These are phyloP conservation scores for Cryphonectria naterciae DNA, from an alignment of 2,329 filamentous ascomycete genomes.

Conservation along the genomic window DNA sequence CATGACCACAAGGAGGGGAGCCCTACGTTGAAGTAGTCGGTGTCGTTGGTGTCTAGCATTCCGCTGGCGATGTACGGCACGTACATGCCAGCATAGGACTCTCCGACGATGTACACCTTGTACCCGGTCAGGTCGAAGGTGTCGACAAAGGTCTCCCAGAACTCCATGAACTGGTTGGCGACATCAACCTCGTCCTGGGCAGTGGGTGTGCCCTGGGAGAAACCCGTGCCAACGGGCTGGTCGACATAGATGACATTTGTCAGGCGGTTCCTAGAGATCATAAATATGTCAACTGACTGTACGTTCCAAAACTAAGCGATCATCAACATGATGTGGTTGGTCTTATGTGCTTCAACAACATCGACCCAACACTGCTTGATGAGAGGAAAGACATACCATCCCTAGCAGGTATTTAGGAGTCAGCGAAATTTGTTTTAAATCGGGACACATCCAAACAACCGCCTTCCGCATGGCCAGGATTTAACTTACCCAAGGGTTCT, in stretches of 20 bases:
- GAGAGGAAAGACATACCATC: constrained; percentile 10
- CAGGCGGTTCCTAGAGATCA: constrained; percentile 59
- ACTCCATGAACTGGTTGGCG: constrained; percentile 72
- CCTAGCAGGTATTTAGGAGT: neutral
- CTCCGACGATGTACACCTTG: constrained; percentile 75
- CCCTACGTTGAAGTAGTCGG: constrained; percentile 64
- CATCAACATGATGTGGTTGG: neutral
- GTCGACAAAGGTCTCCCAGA: constrained; percentile 78
- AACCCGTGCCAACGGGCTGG: constrained; percentile 70
- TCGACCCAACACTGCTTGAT: neutral
- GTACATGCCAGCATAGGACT: constrained; percentile 71
- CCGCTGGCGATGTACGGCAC: constrained; percentile 74
- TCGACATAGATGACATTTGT: constrained; percentile 79
- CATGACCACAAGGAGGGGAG: too few relatives aligned
- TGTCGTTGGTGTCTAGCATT: constrained; percentile 66
- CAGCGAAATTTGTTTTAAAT: neutral
- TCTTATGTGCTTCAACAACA: neutral
- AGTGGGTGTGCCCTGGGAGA: constrained; percentile 65
- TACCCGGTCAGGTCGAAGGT: constrained; percentile 69
- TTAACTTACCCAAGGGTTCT: constrained; percentile 61
- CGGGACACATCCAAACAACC: neutral
- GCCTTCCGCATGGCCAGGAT: neutral
- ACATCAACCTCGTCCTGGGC: constrained; percentile 70
- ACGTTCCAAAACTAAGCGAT: neutral
- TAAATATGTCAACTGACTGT: constrained; percentile 32